Evolutionary conservation across 192 early-diverging fungal genomes (phyloP).

Genomic region (Gaertneriomyces semiglobifer): DNA sequence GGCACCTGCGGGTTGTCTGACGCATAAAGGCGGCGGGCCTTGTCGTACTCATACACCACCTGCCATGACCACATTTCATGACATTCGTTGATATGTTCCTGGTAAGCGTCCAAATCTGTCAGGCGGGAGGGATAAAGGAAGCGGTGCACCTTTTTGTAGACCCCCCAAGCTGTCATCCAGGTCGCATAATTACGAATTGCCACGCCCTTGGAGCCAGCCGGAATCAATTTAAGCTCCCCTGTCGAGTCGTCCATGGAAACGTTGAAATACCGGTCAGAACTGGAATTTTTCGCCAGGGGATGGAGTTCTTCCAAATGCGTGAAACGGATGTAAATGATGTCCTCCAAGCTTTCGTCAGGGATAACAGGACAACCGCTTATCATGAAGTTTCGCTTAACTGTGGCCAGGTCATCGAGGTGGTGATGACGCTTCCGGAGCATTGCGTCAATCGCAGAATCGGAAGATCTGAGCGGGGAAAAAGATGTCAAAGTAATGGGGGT

Average conservation of each 20-base stretch:
- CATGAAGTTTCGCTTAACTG: not conserved
- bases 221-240: not conserved
- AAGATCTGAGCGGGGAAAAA: not conserved
- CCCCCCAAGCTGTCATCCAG: not conserved
- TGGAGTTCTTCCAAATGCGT: not conserved
- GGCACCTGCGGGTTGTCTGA: not conserved
- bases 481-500: too few species aligned
- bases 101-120: not conserved
- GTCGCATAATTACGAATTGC: not conserved
- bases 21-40: not conserved
- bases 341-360: not conserved
- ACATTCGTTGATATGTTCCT: not conserved
- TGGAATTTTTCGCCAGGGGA: not conserved
- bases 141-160: not conserved
- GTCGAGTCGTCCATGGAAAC: not conserved
- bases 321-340: not conserved
- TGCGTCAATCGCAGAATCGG: not conserved
- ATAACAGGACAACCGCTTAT: not conserved
- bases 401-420: not conserved
- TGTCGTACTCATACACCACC: not conserved
- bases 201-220: not conserved
- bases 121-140: not conserved
- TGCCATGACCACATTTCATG: not conserved
- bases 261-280: not conserved
- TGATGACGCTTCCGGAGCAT: not conserved